Evolutionary conservation across 768 basidiomycete species (phyloP).

Genomic region (Hygrophorus pudorinus): DNA sequence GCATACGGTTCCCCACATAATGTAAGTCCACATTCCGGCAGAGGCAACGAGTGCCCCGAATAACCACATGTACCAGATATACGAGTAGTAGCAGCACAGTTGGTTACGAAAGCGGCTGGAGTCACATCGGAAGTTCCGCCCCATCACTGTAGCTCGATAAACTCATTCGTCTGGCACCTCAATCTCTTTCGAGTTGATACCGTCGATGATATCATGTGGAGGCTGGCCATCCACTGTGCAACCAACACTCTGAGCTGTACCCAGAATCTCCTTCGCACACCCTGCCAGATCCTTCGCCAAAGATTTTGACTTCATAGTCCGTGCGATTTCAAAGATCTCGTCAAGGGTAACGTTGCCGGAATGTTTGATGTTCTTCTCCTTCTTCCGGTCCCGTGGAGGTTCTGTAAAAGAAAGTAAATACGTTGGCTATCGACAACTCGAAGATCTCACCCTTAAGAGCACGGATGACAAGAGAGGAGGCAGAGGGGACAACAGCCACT

Average conservation of each 20-base stretch:
- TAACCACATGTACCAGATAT: slow-evolving; percentile 33
- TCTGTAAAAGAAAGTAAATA: slow-evolving; percentile 36
- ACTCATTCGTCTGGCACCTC: slow-evolving; percentile 86
- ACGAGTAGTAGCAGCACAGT: too few relatives aligned
- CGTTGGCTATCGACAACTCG: not conserved
- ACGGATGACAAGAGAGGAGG: slow-evolving; percentile 93
- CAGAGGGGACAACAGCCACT: slow-evolving; percentile 94
- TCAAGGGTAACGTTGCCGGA: slow-evolving; percentile 87
- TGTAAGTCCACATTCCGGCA: slow-evolving; percentile 31
- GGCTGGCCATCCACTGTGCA: slow-evolving; percentile 93
- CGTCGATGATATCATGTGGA: slow-evolving; percentile 89
- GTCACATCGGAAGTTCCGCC: too few relatives aligned
- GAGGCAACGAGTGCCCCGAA: slow-evolving; percentile 30
- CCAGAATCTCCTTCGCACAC: slow-evolving; percentile 94
- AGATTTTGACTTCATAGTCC: slow-evolving; percentile 92
- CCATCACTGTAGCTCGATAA: too few relatives aligned
- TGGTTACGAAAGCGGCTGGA: too few relatives aligned
- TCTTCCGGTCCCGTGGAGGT: slow-evolving; percentile 98
- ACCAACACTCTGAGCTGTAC: slow-evolving; percentile 93
- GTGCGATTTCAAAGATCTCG: slow-evolving; percentile 91
- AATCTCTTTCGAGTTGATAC: slow-evolving; percentile 73
- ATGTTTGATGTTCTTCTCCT: slow-evolving; percentile 99
- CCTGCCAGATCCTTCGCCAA: slow-evolving; percentile 86
- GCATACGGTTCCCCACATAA: slow-evolving; percentile 30
- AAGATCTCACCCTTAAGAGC: slow-evolving; percentile 87